Evolutionary conservation across 2,329 filamentous ascomycete species (phyloP).

Genomic region (Teratosphaeria nubilosa): DNA sequence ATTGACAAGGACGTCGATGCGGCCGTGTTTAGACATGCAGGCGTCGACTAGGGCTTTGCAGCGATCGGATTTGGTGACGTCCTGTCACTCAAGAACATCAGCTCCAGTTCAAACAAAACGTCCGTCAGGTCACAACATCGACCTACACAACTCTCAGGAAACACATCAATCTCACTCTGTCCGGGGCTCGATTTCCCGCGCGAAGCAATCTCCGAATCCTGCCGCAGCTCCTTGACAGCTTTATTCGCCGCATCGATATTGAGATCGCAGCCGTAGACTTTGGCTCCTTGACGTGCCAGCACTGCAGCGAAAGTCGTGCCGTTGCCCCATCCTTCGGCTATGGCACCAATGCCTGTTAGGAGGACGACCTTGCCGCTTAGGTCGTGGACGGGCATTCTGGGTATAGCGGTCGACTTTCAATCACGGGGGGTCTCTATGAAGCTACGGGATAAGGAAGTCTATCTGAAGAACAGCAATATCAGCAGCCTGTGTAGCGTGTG

Average conservation of each 20-base stretch:
- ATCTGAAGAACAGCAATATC: too few relatives aligned
- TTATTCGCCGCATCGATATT: constrained; percentile 22
- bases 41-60: constrained; percentile 45
- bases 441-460: neutral
- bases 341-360: constrained; percentile 37
- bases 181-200: constrained; percentile 9
- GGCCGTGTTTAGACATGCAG: constrained; percentile 43
- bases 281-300: constrained; percentile 38
- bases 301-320: constrained; percentile 37
- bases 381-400: constrained; percentile 6
- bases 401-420: too few relatives aligned
- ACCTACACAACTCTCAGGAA: constrained; percentile 14
- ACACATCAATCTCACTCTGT: constrained; percentile 11
- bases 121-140: neutral
- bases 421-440: neutral
- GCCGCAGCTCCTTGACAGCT: constrained; percentile 14
- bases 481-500: neutral
- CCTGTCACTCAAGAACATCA: constrained; percentile 8
- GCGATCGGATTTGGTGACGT: constrained; percentile 44
- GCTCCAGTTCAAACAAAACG: neutral
- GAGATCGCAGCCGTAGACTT: constrained; percentile 43
- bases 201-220: constrained; percentile 12
- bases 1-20: constrained; percentile 51
- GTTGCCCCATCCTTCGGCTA: constrained; percentile 33
- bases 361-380: constrained; percentile 34